Evolutionary conservation across 177 flowering plant species (phyloP).

Genomic region (Telopea speciosissima): DNA sequence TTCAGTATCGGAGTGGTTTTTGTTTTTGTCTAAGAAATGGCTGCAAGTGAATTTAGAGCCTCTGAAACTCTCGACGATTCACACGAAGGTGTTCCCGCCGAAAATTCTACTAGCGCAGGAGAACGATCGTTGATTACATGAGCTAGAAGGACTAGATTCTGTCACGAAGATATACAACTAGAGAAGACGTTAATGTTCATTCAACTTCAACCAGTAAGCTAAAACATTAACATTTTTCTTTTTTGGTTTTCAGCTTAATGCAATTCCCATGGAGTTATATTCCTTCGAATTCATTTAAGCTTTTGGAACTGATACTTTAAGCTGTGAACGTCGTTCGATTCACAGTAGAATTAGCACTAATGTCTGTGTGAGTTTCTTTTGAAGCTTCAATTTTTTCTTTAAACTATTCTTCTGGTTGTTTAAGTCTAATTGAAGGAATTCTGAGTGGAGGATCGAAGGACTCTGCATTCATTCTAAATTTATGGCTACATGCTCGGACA

Average conservation of each 20-base stretch:
- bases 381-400: no score
- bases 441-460: neutral
- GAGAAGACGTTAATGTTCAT: neutral
- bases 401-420: neutral
- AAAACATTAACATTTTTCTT: neutral
- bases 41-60: neutral
- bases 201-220: neutral
- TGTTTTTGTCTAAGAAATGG: constrained; percentile 3
- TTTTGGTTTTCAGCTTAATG: neutral
- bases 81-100: neutral
- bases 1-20: neutral
- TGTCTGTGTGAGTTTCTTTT: no score
- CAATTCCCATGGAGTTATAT: neutral
- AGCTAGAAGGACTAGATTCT: neutral
- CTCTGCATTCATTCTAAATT: neutral
- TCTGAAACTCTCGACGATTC: neutral
- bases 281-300: neutral
- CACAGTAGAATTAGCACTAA: neutral
- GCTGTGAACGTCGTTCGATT: constrained; percentile 14
- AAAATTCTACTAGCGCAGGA: neutral
- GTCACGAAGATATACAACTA: no score
- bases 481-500: constrained; percentile 6
- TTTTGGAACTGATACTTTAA: no score
- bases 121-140: no score
- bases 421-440: neutral